phyloP scores from a whole-genome alignment of 2,329 filamentous ascomycete genomes.

The Penicillium verrucosum region DNA sequence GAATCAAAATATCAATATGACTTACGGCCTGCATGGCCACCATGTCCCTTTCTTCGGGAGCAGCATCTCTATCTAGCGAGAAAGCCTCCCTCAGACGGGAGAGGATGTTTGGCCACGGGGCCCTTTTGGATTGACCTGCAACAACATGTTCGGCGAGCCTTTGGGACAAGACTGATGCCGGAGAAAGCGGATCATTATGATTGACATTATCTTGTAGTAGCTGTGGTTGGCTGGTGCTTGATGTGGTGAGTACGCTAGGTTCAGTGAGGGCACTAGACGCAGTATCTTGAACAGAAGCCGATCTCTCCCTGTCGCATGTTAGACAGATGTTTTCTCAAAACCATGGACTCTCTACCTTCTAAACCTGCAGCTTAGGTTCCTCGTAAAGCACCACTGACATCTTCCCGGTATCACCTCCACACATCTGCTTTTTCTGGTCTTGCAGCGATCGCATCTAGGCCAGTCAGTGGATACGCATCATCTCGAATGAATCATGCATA shows the following conservation, averaged over 20 bases:
- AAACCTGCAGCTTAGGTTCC: conserved; percentile 8
- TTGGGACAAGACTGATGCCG: conserved; percentile 10
- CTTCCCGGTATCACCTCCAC: conserved; percentile 26
- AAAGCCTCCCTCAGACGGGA: conserved; percentile 18
- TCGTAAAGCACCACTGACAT: conserved; percentile 28
- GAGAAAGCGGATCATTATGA: conserved; percentile 19
- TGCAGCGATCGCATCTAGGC: conserved; percentile 34
- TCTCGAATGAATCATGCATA: conserved; percentile 10
- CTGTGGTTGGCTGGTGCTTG: neutral
- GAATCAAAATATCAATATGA: neutral
- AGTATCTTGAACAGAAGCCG: neutral
- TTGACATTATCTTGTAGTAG: conserved; percentile 10
- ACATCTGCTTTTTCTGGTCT: conserved; percentile 37
- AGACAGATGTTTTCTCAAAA: neutral
- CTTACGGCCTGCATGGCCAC: conserved; percentile 15
- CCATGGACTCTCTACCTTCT: conserved; percentile 13
- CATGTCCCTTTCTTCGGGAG: conserved; percentile 10
- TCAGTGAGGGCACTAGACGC: neutral
- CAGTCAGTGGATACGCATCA: neutral
- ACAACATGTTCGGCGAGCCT: conserved; percentile 14
- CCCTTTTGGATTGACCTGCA: conserved; percentile 6
- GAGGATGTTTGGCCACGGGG: conserved; percentile 15
- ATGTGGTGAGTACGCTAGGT: neutral
- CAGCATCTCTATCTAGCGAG: conserved; percentile 9
- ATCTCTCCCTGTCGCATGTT: neutral